These are phyloP conservation scores for Penicillium malachiteum DNA, from an alignment of 495 filamentous ascomycete species.

Conservation along the genomic window DNA sequence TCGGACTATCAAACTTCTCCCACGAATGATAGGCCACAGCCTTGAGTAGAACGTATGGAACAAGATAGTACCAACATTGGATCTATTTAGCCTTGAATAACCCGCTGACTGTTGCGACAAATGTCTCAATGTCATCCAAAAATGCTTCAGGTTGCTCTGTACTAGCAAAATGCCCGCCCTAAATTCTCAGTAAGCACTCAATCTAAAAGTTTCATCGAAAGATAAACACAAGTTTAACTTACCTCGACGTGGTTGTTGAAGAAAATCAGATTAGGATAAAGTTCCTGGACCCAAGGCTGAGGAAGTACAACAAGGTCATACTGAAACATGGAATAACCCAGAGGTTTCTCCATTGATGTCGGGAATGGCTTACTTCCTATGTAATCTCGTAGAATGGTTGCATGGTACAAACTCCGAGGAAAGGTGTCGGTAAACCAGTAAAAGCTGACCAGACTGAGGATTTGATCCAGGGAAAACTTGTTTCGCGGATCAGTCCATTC, in stretches of 20 bases:
- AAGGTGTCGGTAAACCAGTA: slow-evolving; percentile 60
- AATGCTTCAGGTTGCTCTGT: slow-evolving; percentile 7
- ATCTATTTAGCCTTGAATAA: neutral
- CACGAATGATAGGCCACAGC: no score
- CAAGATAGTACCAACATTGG: no score
- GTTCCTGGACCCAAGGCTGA: slow-evolving; percentile 38
- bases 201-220: neutral
- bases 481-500: slow-evolving; percentile 51
- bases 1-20: no score
- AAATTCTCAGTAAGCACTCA: neutral
- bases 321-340: slow-evolving; percentile 55
- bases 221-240: neutral
- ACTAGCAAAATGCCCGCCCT: slow-evolving; percentile 29
- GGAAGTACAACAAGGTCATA: slow-evolving; percentile 47
- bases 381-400: slow-evolving; percentile 29
- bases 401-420: slow-evolving; percentile 46
- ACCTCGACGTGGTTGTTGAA: slow-evolving; percentile 40
- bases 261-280: slow-evolving; percentile 39
- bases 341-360: slow-evolving; percentile 38
- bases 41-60: no score
- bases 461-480: slow-evolving; percentile 41
- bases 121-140: slow-evolving; percentile 22
- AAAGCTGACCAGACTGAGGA: slow-evolving; percentile 48
- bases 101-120: neutral
- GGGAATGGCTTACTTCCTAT: neutral